Evolutionary conservation across 1,284 basidiomycete species (phyloP).

Genomic region (Anthracocystis setariae): DNA sequence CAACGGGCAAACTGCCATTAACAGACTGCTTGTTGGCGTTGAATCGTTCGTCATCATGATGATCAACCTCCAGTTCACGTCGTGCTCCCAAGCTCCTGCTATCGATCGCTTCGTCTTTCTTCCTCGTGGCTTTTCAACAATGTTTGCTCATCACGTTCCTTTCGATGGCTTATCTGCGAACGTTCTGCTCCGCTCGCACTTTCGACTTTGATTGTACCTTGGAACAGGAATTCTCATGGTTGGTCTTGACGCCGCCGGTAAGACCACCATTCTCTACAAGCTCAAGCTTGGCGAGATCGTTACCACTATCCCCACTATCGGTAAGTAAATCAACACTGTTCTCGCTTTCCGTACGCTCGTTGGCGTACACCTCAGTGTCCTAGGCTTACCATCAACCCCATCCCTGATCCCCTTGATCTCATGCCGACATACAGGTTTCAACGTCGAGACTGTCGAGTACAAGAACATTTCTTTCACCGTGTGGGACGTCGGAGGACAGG

Average conservation of each 20-base stretch:
- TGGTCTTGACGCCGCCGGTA: constrained; percentile 93
- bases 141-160: constrained; percentile 1
- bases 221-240: constrained; percentile 73
- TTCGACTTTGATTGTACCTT: neutral
- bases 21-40: neutral
- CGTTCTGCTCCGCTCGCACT: neutral
- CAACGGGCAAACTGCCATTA: no score
- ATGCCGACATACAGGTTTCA: constrained; percentile 70
- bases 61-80: neutral
- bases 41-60: neutral
- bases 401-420: neutral
- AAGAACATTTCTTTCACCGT: constrained; percentile 99
- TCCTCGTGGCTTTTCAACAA: neutral
- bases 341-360: neutral
- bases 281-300: constrained; percentile 99
- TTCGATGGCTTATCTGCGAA: neutral
- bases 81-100: neutral
- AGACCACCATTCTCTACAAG: constrained; percentile 90
- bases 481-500: constrained; percentile 93
- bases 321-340: constrained; percentile 26
- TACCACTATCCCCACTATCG: constrained; percentile 97
- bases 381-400: neutral
- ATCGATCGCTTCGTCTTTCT: constrained; percentile 8
- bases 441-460: constrained; percentile 98
- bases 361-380: neutral